A percentile compares a stretch with the other conserved stretches of the same genome.
phyloP scores from a whole-genome alignment of 495 filamentous ascomycete genomes.

The Lindgomyces ingoldianus region DNA sequence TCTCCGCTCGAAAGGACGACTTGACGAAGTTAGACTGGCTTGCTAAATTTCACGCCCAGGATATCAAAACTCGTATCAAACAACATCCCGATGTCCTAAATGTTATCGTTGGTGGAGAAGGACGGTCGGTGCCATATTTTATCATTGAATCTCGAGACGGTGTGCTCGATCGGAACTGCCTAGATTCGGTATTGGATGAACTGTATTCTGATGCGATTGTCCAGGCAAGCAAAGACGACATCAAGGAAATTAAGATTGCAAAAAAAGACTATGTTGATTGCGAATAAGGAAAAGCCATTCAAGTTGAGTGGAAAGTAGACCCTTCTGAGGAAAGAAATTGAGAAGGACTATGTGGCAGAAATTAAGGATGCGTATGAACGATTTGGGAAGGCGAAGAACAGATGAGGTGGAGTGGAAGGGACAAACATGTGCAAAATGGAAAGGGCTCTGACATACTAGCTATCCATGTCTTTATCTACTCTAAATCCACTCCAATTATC shows the following conservation, averaged over 20 bases:
- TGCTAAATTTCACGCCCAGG: constrained; percentile 13
- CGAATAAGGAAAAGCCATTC: constrained; percentile 6
- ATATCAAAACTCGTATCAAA: constrained; percentile 16
- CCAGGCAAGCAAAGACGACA: background rate
- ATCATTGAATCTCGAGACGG: constrained; percentile 4
- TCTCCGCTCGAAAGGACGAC: constrained; percentile 21
- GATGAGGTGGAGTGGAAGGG: background rate
- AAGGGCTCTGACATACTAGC: too few relatives aligned
- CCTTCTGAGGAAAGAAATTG: constrained; percentile 11
- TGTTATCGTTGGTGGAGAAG: constrained; percentile 22
- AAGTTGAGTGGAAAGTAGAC: constrained; percentile 5
- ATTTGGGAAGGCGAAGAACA: background rate
- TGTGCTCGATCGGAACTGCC: background rate
- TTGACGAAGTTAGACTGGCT: constrained; percentile 22
- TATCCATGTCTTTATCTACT: too few relatives aligned
- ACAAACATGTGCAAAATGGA: background rate
- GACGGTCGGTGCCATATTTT: constrained; percentile 1
- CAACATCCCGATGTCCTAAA: background rate
- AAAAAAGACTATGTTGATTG: constrained; percentile 18
- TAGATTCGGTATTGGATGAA: background rate
- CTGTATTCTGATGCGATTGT: constrained; percentile 1
- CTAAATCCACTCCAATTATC: too few relatives aligned
- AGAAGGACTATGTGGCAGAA: constrained; percentile 15
- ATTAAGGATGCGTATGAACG: constrained; percentile 20
- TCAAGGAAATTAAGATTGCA: constrained; percentile 14